Evolutionary conservation across 2,329 filamentous ascomycete genomes (phyloP), one percentile per base, ranked within the genome.

Genomic region (Corinectria fuckeliana): DNA sequence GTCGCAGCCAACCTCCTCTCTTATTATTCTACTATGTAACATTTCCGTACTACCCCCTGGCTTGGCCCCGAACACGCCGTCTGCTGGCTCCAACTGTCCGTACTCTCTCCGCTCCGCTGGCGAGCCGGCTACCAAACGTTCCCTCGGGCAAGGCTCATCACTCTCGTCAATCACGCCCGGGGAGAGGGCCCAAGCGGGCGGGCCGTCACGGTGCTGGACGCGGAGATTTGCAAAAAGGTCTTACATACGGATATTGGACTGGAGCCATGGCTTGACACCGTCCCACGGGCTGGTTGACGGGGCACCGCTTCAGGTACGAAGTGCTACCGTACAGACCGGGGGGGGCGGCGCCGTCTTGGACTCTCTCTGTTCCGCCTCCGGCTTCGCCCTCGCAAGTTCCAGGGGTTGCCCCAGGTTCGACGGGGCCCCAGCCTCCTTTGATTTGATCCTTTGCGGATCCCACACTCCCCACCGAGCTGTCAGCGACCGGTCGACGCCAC

Each of bases 21-120:
- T 20, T n/a, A n/a, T n/a, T n/a, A 41, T 32, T 18, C 30, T 16
- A 16, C 23, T 38, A 42, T n/a, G n/a, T 34, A 11, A 8, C 30
- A 30, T 5, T 6, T 20, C 16, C 26, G 28, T 14, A 53, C 51
- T n/a, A n/a, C 32, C 51, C 28, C 50, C 42, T 54, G 42, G 39
- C n/a, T 23, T 21, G 21, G n/a, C n/a, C n/a, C n/a, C n/a, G n/a
- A n/a, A n/a, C 16, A 21, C 45, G 38, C 20, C 25, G n/a, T 36
- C 32, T n/a, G n/a, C 23, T 28, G 42, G n/a, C n/a, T n/a, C 18
- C 25, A 18, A 45, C 11, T 36, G 14, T n/a, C n/a, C n/a, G n/a
- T 54, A 14, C 51, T 44, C 44, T 47, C 7, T 13, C 48, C 51
- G 56, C 56, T 59, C 56, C 45, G 56, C 30, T 59, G 56, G 56